Evolutionary conservation across 2,329 filamentous ascomycete species (phyloP).

Genomic region (Xylaria polymorpha): DNA sequence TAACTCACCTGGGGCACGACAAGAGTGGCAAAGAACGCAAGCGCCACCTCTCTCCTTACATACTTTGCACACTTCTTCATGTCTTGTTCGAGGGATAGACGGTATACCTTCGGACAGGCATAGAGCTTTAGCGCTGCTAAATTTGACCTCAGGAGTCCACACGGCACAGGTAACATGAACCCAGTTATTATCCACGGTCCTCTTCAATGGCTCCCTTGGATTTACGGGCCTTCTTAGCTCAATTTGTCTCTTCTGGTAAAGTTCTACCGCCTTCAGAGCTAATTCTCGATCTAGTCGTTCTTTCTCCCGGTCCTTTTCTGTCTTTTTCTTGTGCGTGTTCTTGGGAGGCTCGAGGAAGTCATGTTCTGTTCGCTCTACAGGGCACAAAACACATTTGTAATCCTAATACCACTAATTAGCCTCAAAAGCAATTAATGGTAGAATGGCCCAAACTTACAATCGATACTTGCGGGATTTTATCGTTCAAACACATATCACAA

Average conservation of each 20-base stretch:
- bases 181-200: slow-evolving; percentile 97
- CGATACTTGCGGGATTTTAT: slow-evolving; percentile 91
- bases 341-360: slow-evolving; percentile 88
- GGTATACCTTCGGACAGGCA: slow-evolving; percentile 92
- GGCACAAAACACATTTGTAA: slow-evolving; percentile 94
- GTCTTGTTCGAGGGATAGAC: slow-evolving; percentile 78
- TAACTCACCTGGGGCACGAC: slow-evolving; percentile 63
- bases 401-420: slow-evolving; percentile 61
- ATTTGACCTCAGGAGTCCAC: slow-evolving; percentile 93
- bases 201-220: slow-evolving; percentile 91
- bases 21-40: slow-evolving; percentile 84
- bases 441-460: slow-evolving; percentile 68
- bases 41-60: slow-evolving; percentile 83
- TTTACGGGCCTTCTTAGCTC: slow-evolving; percentile 84
- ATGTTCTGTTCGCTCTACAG: slow-evolving; percentile 81
- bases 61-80: slow-evolving; percentile 82
- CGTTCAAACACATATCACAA: slow-evolving; percentile 96
- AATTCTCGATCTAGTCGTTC: slow-evolving; percentile 88
- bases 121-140: slow-evolving; percentile 83
- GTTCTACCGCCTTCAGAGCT: slow-evolving; percentile 80
- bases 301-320: slow-evolving; percentile 89
- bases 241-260: slow-evolving; percentile 84
- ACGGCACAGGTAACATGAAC: slow-evolving; percentile 94
- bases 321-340: slow-evolving; percentile 84
- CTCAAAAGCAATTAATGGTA: slow-evolving; percentile 39